Evolutionary conservation across 129 eudicot species (phyloP).

Genomic region (Deinandra increscens): DNA sequence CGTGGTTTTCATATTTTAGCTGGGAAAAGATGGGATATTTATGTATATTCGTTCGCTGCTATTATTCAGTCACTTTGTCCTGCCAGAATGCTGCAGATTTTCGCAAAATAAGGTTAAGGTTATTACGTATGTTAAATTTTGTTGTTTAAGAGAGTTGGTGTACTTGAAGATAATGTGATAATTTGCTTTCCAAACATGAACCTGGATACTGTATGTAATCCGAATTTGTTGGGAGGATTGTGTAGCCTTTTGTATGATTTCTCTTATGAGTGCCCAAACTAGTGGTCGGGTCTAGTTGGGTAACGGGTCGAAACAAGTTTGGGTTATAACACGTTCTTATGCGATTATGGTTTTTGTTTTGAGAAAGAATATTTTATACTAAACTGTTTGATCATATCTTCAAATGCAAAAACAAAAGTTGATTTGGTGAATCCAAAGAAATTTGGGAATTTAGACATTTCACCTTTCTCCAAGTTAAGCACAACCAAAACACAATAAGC

Average conservation of each 20-base stretch:
- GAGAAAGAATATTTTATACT: too few species aligned
- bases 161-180: background rate
- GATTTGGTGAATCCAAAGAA: too few species aligned
- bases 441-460: too few species aligned
- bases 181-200: slow-evolving; percentile 14
- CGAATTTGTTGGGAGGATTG: background rate
- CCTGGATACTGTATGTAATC: slow-evolving; percentile 22
- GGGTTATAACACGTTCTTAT: too few species aligned
- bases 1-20: slow-evolving; percentile 73
- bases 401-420: too few species aligned
- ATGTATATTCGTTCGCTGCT: slow-evolving; percentile 28
- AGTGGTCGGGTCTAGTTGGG: too few species aligned
- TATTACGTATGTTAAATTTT: slow-evolving; percentile 29
- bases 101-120: slow-evolving; percentile 24
- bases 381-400: too few species aligned
- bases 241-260: background rate
- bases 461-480: too few species aligned
- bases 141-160: slow-evolving; percentile 5
- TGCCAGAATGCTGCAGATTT: slow-evolving; percentile 24
- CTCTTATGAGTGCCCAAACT: background rate
- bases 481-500: too few species aligned
- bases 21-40: background rate
- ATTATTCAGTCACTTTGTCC: slow-evolving; percentile 11
- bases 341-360: too few species aligned
- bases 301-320: too few species aligned